phyloP scores from a whole-genome alignment of 2,329 filamentous ascomycete species.

The Pseudogymnoascus sp. region DNA sequence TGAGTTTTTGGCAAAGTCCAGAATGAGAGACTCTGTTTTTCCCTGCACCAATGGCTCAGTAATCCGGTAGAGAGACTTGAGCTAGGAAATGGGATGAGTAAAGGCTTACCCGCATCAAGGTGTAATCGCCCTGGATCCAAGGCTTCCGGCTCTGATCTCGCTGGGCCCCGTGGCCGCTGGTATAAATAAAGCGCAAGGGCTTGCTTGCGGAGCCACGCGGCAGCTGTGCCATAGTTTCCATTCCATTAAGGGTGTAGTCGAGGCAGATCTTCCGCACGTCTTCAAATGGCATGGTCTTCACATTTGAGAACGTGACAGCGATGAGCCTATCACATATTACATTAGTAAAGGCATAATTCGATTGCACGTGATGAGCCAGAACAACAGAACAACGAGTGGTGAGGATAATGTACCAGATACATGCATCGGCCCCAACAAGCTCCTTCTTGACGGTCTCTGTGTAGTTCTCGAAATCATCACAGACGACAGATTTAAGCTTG shows the following conservation, averaged over 20 bases:
- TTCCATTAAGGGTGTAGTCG: constrained; percentile 32
- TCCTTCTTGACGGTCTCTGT: constrained; percentile 29
- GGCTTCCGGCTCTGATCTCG: constrained; percentile 42
- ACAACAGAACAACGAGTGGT: neutral
- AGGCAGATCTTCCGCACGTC: constrained; percentile 38
- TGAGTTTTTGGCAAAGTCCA: constrained; percentile 37
- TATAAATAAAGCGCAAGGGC: constrained; percentile 44
- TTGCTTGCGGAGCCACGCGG: constrained; percentile 19
- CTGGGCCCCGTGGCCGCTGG: constrained; percentile 41
- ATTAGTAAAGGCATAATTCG: constrained; percentile 8
- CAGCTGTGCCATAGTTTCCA: constrained; percentile 34
- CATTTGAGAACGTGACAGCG: constrained; percentile 36
- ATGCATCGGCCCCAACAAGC: constrained; percentile 31
- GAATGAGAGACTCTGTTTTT: constrained; percentile 39
- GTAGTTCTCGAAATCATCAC: constrained; percentile 32
- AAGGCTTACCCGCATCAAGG: constrained; percentile 41
- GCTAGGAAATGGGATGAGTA: neutral
- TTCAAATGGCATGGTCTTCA: constrained; percentile 29
- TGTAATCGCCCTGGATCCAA: constrained; percentile 36
- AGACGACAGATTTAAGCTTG: constrained; percentile 32
- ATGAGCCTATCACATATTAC: constrained; percentile 33
- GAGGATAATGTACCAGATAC: constrained; percentile 32
- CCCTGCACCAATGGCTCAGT: constrained; percentile 33
- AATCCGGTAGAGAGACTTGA: neutral
- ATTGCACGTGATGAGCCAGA: neutral